phyloP scores from a whole-genome alignment of 2,329 filamentous ascomycete genomes.

The Pseudogymnoascus pannorum region DNA sequence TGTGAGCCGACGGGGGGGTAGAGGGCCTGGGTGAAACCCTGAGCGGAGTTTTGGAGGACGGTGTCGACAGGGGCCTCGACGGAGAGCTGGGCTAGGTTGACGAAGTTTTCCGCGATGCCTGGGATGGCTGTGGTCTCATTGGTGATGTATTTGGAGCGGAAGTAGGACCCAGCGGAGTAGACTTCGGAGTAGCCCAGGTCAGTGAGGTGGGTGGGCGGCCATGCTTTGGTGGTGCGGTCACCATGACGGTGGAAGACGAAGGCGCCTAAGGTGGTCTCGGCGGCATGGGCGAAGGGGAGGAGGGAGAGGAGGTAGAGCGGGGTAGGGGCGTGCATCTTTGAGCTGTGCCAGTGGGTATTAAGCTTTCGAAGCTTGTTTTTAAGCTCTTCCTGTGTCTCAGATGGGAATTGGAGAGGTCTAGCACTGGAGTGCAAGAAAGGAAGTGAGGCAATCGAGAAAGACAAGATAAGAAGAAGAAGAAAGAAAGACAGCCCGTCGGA shows the following conservation, averaged over 20 bases:
- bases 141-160: conserved; percentile 67
- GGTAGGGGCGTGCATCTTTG: conserved; percentile 22
- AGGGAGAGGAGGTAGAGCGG: conserved; percentile 35
- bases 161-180: conserved; percentile 65
- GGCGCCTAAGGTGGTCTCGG: conserved; percentile 51
- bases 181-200: conserved; percentile 72
- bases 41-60: conserved; percentile 73
- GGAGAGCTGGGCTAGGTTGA: conserved; percentile 62
- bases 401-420: not conserved
- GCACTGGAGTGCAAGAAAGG: not conserved
- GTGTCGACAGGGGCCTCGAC: conserved; percentile 66
- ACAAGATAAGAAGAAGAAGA: not conserved
- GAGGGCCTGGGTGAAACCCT: conserved; percentile 74
- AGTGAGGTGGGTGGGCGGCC: conserved; percentile 65
- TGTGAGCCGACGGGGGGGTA: conserved; percentile 66
- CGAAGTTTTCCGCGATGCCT: conserved; percentile 58
- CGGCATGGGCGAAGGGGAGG: conserved; percentile 28
- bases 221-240: conserved; percentile 74
- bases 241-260: conserved; percentile 89
- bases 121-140: conserved; percentile 51
- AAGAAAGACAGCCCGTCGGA: not conserved
- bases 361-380: not conserved
- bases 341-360: not conserved
- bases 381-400: not conserved
- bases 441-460: not conserved